phyloP scores from a whole-genome alignment of 495 filamentous ascomycete genomes.

The Terfezia boudieri region DNA sequence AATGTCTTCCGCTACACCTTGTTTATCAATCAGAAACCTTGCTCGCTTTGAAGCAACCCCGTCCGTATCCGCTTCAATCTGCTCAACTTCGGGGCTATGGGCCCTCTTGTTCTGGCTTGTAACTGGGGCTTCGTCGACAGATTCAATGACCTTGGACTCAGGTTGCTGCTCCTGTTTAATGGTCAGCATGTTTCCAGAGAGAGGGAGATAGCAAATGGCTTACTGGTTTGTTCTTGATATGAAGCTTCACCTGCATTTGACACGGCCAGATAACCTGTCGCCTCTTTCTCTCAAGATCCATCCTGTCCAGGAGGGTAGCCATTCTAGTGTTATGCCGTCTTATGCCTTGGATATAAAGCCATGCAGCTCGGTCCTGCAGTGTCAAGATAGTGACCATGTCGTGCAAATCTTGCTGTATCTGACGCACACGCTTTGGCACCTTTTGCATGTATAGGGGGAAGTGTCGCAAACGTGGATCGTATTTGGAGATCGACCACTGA shows the following conservation, averaged over 20 bases:
- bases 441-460: slow-evolving; percentile 4
- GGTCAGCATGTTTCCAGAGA: too few relatives aligned
- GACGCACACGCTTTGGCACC: background rate
- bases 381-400: slow-evolving; percentile 6
- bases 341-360: slow-evolving; percentile 11
- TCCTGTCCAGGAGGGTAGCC: slow-evolving; percentile 8
- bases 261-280: slow-evolving; percentile 15
- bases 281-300: slow-evolving; percentile 17
- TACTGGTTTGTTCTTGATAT: slow-evolving; percentile 1
- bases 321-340: slow-evolving; percentile 6
- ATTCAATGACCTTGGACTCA: too few relatives aligned
- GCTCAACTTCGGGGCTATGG: too few relatives aligned
- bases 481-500: slow-evolving; percentile 11
- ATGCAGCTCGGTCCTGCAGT: slow-evolving; percentile 12
- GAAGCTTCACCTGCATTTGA: slow-evolving; percentile 12
- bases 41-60: too few relatives aligned
- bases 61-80: too few relatives aligned
- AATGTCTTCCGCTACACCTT: too few relatives aligned
- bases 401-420: slow-evolving; percentile 5
- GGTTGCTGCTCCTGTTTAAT: too few relatives aligned
- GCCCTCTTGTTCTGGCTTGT: too few relatives aligned
- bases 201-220: background rate
- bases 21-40: too few relatives aligned
- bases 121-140: too few relatives aligned
- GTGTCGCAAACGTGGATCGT: slow-evolving; percentile 16